These are phyloP conservation scores for Mikania micrantha DNA, from an alignment of 129 eudicot species.

Conservation along the genomic window DNA sequence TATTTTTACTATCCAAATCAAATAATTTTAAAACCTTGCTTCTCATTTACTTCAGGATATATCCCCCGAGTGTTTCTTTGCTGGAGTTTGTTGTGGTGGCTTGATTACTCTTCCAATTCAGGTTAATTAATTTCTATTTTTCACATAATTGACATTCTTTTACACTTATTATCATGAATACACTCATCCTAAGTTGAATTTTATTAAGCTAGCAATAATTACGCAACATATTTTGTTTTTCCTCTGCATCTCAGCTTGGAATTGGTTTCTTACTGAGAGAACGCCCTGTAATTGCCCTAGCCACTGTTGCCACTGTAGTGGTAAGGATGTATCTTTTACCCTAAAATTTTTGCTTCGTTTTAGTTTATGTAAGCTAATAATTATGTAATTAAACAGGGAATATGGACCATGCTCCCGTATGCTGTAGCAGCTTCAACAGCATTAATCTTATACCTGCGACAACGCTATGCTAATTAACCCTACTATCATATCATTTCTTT, in stretches of 20 bases:
- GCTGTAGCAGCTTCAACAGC: constrained; percentile 74
- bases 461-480: constrained; percentile 39
- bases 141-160: background rate
- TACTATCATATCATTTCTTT: background rate
- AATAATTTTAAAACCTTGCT: background rate
- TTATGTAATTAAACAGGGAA: constrained; percentile 47
- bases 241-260: constrained; percentile 48
- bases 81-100: constrained; percentile 97
- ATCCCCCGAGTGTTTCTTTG: constrained; percentile 88
- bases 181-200: background rate
- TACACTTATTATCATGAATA: constrained; percentile 1
- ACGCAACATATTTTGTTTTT: constrained; percentile 1
- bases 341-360: background rate
- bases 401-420: constrained; percentile 81
- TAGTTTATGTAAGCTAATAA: background rate
- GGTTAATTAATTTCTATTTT: constrained; percentile 35
- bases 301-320: constrained; percentile 90
- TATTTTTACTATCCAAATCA: background rate
- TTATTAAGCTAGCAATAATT: background rate
- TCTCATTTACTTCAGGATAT: constrained; percentile 50
- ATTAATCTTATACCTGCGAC: constrained; percentile 50
- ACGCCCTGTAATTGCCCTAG: constrained; percentile 83
- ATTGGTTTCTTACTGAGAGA: constrained; percentile 86
- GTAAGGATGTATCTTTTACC: constrained; percentile 28
- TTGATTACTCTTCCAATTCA: constrained; percentile 80